phyloP scores from a whole-genome alignment of 192 early-diverging fungal species.

The Backusella circina region DNA sequence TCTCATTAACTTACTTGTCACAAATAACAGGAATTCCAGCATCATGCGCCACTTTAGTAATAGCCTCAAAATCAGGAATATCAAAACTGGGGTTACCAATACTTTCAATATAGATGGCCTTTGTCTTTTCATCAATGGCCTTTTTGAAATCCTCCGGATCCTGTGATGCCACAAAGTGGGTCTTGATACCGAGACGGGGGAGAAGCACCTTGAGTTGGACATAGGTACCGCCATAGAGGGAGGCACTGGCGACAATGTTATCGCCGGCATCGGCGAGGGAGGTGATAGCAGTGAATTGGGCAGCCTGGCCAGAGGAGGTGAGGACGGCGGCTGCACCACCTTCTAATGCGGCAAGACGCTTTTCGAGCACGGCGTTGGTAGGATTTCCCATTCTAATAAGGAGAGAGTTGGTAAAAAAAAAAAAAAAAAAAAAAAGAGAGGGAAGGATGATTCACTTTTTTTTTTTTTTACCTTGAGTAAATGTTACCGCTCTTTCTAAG shows the following conservation, averaged over 20 bases:
- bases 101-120: constrained; percentile 86
- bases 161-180: constrained; percentile 74
- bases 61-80: constrained; percentile 80
- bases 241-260: constrained; percentile 82
- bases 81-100: constrained; percentile 91
- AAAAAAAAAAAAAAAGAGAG: neutral
- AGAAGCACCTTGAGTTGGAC: constrained; percentile 84
- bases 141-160: constrained; percentile 66
- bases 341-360: constrained; percentile 88
- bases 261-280: constrained; percentile 77
- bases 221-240: constrained; percentile 78
- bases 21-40: constrained; percentile 86
- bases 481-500: constrained; percentile 72
- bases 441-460: neutral
- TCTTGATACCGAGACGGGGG: constrained; percentile 79
- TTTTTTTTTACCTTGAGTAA: constrained; percentile 78
- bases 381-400: constrained; percentile 55
- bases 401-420: neutral
- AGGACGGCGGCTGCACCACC: constrained; percentile 70
- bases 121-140: constrained; percentile 86
- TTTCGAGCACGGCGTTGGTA: constrained; percentile 84
- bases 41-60: constrained; percentile 76
- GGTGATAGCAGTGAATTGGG: constrained; percentile 77
- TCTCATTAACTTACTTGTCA: constrained; percentile 64
- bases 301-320: constrained; percentile 50